Evolutionary conservation across 208 protist genomes (phyloP), one percentile per base, ranked within the genome.

Genomic region (Leishmania aethiopica): DNA sequence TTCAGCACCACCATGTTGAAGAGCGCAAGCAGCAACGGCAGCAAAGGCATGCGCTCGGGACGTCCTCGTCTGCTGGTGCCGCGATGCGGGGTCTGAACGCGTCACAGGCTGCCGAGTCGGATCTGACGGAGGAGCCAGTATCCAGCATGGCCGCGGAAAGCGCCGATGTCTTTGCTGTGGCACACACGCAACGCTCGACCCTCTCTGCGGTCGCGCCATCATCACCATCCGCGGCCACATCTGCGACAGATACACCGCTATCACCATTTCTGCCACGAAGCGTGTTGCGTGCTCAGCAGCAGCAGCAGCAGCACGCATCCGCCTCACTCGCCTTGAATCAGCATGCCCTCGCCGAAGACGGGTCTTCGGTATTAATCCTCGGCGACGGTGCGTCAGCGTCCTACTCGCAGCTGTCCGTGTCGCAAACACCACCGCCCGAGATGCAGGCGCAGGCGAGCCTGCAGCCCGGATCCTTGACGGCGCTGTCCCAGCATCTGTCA

Each of bases 231-330:
- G 13, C 59, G 1, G 55, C 82, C 1, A 35, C 55, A 10, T 35
- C 72, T 45, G 4, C 35, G 51, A 78, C 17, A 19, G 67, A 79
- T 53, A 55, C 80, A 3, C 85, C 85, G 25, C 75, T 84, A 5
- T 88, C 85, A 10, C 85, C 85, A 11, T 88, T 88, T 42, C 75
- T 88, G 15, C 85, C 85, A 7, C 77, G 85, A 28, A 72, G 83
- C 53, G 42, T 84, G 11, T 69, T 85, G 40, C 85, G 84, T 45
- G 51, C 64, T 1, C 81, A 85, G 22, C 69, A 81, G 28, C 81
- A 86, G 28, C 82, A 73, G 32, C 70, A 72, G 42, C 82, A 74
- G 55, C 35, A 67, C 8, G 49, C 64, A 47, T 22, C 64, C 25
- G 49, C 62, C n/a, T 2, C 62, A 32, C 32, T 55, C 1, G 32